A percentile compares a stretch with the other conserved stretches of the same genome.
phyloP scores from a whole-genome alignment of 2,329 filamentous ascomycete genomes.

The Camillea tinctor region DNA sequence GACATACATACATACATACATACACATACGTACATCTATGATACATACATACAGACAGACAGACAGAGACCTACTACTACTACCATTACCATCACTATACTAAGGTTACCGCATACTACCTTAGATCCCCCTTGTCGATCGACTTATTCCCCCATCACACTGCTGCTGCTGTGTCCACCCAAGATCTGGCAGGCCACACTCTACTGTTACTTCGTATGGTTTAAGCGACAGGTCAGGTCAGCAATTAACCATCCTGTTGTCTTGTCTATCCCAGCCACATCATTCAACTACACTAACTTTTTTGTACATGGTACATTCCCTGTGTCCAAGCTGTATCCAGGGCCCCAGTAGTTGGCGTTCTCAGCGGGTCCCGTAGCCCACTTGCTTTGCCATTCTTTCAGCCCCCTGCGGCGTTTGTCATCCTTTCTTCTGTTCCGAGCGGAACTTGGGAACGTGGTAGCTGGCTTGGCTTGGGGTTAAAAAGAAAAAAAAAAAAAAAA shows the following conservation, averaged over 20 bases:
- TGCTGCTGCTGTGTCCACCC: neutral
- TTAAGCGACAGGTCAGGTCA: neutral
- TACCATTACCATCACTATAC: no score
- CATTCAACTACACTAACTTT: neutral
- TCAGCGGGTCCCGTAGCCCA: neutral
- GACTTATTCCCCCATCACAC: neutral
- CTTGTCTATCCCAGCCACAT: neutral
- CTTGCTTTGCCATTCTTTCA: neutral
- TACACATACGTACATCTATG: no score
- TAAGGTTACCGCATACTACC: no score
- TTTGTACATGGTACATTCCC: neutral
- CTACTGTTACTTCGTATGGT: neutral
- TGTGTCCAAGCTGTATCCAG: neutral
- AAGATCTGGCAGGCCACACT: neutral
- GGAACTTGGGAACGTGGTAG: neutral
- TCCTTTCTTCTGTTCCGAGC: conserved; percentile 3
- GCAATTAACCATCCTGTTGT: conserved; percentile 1
- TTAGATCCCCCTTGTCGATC: neutral
- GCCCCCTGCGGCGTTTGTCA: conserved; percentile 5
- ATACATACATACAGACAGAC: no score
- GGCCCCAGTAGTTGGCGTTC: neutral
- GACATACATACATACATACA: no score
- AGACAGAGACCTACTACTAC: no score
- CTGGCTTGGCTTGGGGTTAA: no score
- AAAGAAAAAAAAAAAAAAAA: no score